Evolutionary conservation across 495 filamentous ascomycete genomes (phyloP).

Genomic region (Penicillium paradoxum): DNA sequence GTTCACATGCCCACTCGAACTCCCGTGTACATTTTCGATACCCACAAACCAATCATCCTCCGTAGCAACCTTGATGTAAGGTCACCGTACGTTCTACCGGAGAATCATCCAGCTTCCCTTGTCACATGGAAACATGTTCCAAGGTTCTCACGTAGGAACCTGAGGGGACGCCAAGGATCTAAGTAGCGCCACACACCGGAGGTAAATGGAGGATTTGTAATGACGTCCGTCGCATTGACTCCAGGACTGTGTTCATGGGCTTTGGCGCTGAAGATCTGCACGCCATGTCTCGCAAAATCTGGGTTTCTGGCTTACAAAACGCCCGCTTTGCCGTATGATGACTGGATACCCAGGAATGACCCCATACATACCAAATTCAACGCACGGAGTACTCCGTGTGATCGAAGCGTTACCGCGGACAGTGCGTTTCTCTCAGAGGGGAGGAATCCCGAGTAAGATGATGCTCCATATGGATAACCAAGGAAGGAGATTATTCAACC

Average conservation of each 20-base stretch:
- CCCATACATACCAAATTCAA: background rate
- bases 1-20: background rate
- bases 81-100: background rate
- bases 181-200: background rate
- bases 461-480: background rate
- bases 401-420: background rate
- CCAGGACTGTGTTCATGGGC: too few species aligned
- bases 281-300: background rate
- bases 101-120: background rate
- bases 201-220: background rate
- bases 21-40: background rate
- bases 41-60: background rate
- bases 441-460: background rate
- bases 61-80: background rate
- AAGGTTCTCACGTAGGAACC: background rate
- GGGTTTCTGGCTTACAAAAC: background rate
- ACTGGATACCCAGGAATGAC: background rate
- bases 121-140: background rate
- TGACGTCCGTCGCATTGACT: background rate
- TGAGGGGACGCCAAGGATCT: background rate
- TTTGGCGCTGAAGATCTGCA: constrained; percentile 2
- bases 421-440: background rate
- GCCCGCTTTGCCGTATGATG: background rate
- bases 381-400: background rate
- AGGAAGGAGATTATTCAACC: background rate